Evolutionary conservation across 2,329 filamentous ascomycete genomes (phyloP).

Genomic region (Curvularia eragrostidis): DNA sequence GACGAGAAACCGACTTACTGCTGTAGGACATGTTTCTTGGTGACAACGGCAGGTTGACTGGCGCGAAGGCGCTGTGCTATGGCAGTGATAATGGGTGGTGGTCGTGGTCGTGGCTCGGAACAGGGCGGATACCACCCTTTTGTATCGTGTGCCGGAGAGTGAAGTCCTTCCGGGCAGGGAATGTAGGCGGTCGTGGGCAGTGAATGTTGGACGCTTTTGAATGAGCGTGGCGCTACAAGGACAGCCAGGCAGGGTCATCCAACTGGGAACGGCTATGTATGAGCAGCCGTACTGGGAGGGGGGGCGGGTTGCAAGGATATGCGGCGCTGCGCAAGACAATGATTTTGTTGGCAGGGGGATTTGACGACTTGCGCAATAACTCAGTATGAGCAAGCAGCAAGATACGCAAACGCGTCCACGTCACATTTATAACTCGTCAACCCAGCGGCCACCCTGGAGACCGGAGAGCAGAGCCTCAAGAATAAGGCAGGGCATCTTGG

Average conservation of each 20-base stretch:
- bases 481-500: not conserved
- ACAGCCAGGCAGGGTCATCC: not conserved
- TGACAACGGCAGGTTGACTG: not conserved
- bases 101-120: not conserved
- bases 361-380: constrained; percentile 7
- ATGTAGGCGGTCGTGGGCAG: not conserved
- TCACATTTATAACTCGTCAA: constrained; percentile 8
- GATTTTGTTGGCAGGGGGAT: constrained; percentile 1
- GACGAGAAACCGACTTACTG: constrained; percentile 10
- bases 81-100: not conserved
- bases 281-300: constrained; percentile 9
- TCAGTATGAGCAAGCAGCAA: constrained; percentile 8
- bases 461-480: constrained; percentile 10
- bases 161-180: not conserved
- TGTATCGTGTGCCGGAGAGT: not conserved
- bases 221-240: not conserved
- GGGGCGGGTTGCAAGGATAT: constrained; percentile 20
- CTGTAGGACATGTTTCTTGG: constrained; percentile 13
- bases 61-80: not conserved
- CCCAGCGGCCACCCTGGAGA: not conserved
- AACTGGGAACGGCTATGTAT: constrained; percentile 2
- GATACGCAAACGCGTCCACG: constrained; percentile 14
- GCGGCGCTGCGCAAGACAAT: not conserved
- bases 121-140: not conserved
- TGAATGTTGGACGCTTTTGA: not conserved